Evolutionary conservation across 495 filamentous ascomycete species (phyloP).

Genomic region (Penicillium pulvis): DNA sequence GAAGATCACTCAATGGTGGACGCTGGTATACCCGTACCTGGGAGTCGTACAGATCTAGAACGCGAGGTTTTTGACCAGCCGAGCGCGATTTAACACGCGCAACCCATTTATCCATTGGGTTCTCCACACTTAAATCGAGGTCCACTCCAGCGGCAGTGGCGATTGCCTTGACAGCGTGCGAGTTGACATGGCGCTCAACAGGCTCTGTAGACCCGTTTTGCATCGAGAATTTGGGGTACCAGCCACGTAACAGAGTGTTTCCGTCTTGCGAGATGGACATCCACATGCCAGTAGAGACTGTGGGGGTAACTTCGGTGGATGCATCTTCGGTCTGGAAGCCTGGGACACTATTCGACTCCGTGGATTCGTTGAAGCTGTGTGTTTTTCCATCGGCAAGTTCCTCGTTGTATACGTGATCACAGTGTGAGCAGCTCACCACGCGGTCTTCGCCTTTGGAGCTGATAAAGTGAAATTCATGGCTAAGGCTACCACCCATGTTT

Average conservation of each 20-base stretch:
- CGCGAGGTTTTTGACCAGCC: slow-evolving; percentile 25
- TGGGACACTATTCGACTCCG: slow-evolving; percentile 11
- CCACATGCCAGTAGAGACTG: slow-evolving; percentile 56
- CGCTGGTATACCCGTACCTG: slow-evolving; percentile 47
- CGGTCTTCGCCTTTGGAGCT: slow-evolving; percentile 84
- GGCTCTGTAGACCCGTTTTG: slow-evolving; percentile 36
- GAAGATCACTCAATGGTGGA: slow-evolving; percentile 45
- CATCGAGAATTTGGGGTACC: slow-evolving; percentile 56
- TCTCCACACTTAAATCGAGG: slow-evolving; percentile 69
- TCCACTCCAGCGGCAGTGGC: slow-evolving; percentile 58
- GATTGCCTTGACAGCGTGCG: slow-evolving; percentile 68
- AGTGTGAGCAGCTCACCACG: slow-evolving; percentile 72
- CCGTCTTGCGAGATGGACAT: slow-evolving; percentile 70
- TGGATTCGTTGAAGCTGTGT: slow-evolving; percentile 19
- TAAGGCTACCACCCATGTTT: slow-evolving; percentile 90
- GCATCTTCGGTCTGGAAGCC: slow-evolving; percentile 37
- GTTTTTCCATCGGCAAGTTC: slow-evolving; percentile 64
- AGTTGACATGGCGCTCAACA: slow-evolving; percentile 61
- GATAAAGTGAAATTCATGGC: slow-evolving; percentile 91
- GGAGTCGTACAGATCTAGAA: slow-evolving; percentile 49
- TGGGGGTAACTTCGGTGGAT: slow-evolving; percentile 25
- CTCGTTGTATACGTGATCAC: slow-evolving; percentile 80
- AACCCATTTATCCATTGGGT: slow-evolving; percentile 60
- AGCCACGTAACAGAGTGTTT: slow-evolving; percentile 64
- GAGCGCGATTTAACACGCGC: slow-evolving; percentile 39